Conservation (phyloP, 257 asterid species). For the Petunia secreta region DNA sequence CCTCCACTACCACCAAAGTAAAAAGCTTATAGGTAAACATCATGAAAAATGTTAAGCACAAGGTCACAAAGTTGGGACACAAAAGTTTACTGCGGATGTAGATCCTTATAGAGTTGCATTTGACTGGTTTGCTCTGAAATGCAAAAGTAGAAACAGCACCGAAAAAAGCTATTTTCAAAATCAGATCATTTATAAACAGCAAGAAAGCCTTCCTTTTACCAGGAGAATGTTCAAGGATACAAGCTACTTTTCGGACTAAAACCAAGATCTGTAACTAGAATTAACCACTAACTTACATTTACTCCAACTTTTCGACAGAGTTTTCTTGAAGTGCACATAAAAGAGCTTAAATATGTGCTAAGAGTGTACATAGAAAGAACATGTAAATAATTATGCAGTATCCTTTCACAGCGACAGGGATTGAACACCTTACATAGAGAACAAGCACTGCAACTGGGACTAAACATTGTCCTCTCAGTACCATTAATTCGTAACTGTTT, state of each 20-base stretch:
- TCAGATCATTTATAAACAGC: neutral
- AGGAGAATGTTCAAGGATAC: neutral
- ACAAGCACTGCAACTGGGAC: neutral
- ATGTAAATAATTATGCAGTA: neutral
- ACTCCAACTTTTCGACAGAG: slow-evolving; percentile 1
- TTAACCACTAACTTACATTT: neutral
- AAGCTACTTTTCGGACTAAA: neutral
- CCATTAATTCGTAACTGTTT: neutral
- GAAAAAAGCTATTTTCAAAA: neutral
- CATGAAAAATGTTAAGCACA: neutral
- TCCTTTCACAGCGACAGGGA: neutral
- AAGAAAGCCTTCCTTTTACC: neutral
- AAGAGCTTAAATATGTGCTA: neutral
- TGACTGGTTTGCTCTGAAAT: neutral
- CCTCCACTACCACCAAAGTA: neutral
- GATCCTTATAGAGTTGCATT: slow-evolving; percentile 12
- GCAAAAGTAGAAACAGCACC: neutral
- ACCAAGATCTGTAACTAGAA: neutral
- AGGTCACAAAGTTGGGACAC: neutral
- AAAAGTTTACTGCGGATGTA: neutral
- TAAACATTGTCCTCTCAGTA: neutral
- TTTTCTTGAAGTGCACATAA: neutral
- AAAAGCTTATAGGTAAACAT: neutral
- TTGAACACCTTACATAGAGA: slow-evolving; percentile 2
- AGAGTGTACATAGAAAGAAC: slow-evolving; percentile 1